Evolutionary conservation across 805 yeast species (phyloP).

Genomic region (Candida coquimbonensis): DNA sequence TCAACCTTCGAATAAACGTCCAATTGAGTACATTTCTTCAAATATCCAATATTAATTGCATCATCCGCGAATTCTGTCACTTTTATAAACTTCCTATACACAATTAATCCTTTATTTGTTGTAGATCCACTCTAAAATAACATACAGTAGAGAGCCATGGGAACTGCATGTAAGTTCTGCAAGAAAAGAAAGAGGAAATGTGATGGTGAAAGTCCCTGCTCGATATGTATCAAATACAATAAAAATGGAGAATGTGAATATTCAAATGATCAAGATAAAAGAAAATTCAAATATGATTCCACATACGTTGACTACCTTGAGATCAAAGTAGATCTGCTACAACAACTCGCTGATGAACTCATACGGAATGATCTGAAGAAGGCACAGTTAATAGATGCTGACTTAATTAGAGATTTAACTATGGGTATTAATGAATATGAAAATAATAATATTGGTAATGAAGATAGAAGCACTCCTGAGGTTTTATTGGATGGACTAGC

Average conservation of each 20-base stretch:
- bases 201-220: conserved; percentile 10
- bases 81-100: too few species aligned
- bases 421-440: background rate
- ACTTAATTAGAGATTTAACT: conserved; percentile 3
- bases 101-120: background rate
- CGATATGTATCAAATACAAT: conserved; percentile 9
- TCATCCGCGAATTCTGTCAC: too few species aligned
- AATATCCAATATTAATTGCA: background rate
- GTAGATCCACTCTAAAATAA: background rate
- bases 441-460: background rate
- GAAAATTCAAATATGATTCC: conserved; percentile 27
- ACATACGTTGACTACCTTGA: conserved; percentile 27
- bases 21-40: background rate
- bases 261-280: conserved; percentile 17
- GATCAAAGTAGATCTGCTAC: conserved; percentile 22
- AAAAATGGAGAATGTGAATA: conserved; percentile 20
- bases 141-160: background rate
- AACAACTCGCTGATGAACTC: conserved; percentile 22
- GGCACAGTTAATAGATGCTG: conserved; percentile 10
- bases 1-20: background rate
- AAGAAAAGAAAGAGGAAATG: conserved; percentile 13
- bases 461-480: background rate
- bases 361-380: conserved; percentile 10
- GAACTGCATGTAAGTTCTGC: conserved; percentile 12
- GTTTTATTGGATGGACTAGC: conserved; percentile 17